Conservation (phyloP, 2,329 filamentous ascomycete species). For the Plectosphaerella plurivora region DNA sequence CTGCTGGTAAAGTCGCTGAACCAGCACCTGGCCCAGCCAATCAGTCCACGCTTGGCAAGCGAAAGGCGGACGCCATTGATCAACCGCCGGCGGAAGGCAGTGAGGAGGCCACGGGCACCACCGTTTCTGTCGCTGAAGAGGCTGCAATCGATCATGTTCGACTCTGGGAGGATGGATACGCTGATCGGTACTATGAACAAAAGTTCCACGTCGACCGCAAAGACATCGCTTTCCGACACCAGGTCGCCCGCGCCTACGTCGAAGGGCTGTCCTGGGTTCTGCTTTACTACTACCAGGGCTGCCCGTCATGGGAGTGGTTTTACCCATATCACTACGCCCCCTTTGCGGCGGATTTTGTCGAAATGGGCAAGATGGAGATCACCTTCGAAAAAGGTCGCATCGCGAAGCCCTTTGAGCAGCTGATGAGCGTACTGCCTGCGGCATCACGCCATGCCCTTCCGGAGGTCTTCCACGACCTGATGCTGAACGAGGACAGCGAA, state of each 20-base stretch:
- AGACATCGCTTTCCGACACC: constrained; percentile 80
- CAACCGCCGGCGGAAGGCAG: constrained; percentile 58
- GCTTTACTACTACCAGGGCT: constrained; percentile 96
- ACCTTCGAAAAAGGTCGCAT: constrained; percentile 79
- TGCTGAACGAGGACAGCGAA: constrained; percentile 81
- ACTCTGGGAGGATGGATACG: constrained; percentile 93
- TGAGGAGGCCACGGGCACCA: constrained; percentile 45
- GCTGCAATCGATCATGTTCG: constrained; percentile 75
- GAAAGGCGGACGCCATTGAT: constrained; percentile 70
- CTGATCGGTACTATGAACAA: constrained; percentile 93
- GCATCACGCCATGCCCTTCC: constrained; percentile 90
- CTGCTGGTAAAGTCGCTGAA: constrained; percentile 9
- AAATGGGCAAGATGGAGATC: constrained; percentile 73
- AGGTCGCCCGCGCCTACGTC: constrained; percentile 87
- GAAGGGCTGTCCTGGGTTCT: constrained; percentile 95
- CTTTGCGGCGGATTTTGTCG: constrained; percentile 91
- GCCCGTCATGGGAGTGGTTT: constrained; percentile 98
- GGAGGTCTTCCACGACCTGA: constrained; percentile 80
- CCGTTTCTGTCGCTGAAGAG: constrained; percentile 49
- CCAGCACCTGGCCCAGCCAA: constrained; percentile 20
- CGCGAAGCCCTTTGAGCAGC: constrained; percentile 90
- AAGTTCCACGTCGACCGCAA: constrained; percentile 84
- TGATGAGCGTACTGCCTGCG: constrained; percentile 96
- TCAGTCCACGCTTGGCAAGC: constrained; percentile 60
- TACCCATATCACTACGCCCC: constrained; percentile 98